phyloP scores from a whole-genome alignment of 202 grass and related monocot genomes.

The Musa balbisiana region DNA sequence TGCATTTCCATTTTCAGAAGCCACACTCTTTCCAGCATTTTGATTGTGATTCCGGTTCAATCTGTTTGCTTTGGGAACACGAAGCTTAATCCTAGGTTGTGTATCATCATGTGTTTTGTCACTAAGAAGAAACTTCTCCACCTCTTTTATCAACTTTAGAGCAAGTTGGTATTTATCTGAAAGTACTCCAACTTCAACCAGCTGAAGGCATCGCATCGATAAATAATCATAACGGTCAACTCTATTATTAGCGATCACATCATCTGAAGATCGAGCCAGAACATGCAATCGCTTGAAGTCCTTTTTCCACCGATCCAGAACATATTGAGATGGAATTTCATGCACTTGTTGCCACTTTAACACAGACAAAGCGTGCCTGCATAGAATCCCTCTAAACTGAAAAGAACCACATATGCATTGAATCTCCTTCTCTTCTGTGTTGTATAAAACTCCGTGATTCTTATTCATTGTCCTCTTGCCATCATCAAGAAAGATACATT shows the following conservation, averaged over 20 bases:
- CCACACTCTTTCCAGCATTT: conserved; percentile 38
- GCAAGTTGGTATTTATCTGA: conserved; percentile 95
- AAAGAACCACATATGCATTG: conserved; percentile 94
- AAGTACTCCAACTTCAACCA: conserved; percentile 74
- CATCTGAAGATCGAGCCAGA: conserved; percentile 50
- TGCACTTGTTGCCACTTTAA: conserved; percentile 87
- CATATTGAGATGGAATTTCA: conserved; percentile 79
- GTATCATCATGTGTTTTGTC: conserved; percentile 93
- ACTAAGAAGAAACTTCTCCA: conserved; percentile 83
- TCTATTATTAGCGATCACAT: conserved; percentile 70
- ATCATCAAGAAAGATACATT: conserved; percentile 89
- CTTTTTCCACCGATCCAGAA: conserved; percentile 93
- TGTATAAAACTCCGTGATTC: conserved; percentile 68
- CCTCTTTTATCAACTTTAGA: conserved; percentile 75
- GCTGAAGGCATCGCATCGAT: conserved; percentile 88
- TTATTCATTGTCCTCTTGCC: conserved; percentile 84
- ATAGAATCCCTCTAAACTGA: conserved; percentile 86
- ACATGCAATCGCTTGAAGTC: conserved; percentile 92
- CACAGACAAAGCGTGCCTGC: conserved; percentile 79
- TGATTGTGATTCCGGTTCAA: conserved; percentile 35
- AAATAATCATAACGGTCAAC: conserved; percentile 94
- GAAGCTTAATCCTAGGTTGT: conserved; percentile 81
- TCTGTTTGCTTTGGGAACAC: conserved; percentile 66
- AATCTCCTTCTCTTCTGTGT: conserved; percentile 56
- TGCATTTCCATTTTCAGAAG: conserved; percentile 43